phyloP scores from a whole-genome alignment of 1,284 basidiomycete species.

The Boletus mariae region DNA sequence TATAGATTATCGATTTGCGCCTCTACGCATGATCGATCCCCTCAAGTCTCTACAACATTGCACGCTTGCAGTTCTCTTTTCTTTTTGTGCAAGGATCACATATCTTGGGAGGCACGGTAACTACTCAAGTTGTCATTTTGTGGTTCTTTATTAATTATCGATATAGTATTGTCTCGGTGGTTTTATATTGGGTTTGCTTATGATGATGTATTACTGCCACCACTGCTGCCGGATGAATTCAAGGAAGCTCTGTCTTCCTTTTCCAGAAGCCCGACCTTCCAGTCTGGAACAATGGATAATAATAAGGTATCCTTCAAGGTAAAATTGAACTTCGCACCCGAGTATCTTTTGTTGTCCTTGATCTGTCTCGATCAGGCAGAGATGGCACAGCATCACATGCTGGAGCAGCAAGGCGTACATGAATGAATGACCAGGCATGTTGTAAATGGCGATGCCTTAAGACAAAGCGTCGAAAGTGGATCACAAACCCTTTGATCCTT shows the following conservation, averaged over 20 bases:
- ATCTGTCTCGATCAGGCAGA: neutral
- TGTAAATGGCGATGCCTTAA: neutral
- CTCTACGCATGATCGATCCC: no score
- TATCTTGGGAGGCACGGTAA: no score
- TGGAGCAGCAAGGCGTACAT: neutral
- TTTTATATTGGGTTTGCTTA: no score
- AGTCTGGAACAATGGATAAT: neutral
- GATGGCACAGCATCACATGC: neutral
- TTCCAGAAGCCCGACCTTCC: neutral
- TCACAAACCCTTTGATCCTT: neutral
- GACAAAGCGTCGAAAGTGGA: neutral
- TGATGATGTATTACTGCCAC: no score
- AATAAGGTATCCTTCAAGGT: neutral
- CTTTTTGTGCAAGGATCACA: no score
- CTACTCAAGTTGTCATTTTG: no score
- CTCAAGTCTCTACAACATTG: no score
- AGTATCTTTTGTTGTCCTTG: neutral
- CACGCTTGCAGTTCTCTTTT: no score
- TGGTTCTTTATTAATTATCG: no score
- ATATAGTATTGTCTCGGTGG: no score
- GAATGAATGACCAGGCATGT: neutral
- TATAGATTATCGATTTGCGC: neutral
- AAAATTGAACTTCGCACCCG: neutral
- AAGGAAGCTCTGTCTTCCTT: neutral
- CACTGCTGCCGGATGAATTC: no score